These are phyloP conservation scores for Melastoma candidum DNA, from an alignment of 441 rosid species.

Conservation along the genomic window DNA sequence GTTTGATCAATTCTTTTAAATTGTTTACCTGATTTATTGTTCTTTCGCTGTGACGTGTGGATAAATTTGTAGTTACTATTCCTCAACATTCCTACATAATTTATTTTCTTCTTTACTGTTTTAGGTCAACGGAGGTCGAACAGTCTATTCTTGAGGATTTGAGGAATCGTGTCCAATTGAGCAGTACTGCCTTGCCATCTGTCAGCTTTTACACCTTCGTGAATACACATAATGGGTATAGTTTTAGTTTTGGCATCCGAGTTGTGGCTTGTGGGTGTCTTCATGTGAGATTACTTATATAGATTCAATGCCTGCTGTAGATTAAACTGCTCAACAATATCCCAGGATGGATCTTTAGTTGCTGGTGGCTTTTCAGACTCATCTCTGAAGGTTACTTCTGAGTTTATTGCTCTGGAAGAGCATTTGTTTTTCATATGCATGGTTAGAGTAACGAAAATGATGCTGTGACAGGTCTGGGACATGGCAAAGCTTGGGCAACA, in stretches of 20 bases:
- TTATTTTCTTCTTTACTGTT: not conserved
- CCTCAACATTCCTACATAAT: conserved; percentile 9
- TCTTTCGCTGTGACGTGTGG: no score
- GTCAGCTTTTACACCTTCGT: conserved; percentile 91
- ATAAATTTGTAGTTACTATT: conserved; percentile 31
- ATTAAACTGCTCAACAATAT: conserved; percentile 48
- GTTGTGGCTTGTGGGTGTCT: not conserved
- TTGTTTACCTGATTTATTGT: no score
- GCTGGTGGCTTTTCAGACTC: conserved; percentile 98
- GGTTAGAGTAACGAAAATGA: conserved; percentile 13
- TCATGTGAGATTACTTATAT: conserved; percentile 5
- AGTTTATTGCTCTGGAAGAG: not conserved
- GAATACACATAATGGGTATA: conserved; percentile 86
- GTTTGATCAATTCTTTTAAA: no score
- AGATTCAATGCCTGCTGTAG: conserved; percentile 8
- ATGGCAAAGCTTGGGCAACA: conserved; percentile 93
- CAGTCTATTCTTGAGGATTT: conserved; percentile 91
- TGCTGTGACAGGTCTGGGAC: conserved; percentile 71
- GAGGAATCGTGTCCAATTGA: conserved; percentile 90
- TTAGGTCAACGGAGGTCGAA: conserved; percentile 78
- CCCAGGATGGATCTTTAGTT: conserved; percentile 97
- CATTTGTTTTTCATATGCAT: conserved; percentile 13
- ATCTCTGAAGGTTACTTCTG: conserved; percentile 61
- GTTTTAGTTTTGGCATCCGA: conserved; percentile 5
- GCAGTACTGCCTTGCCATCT: conserved; percentile 72